These are phyloP conservation scores for Talaromyces sp. DNA, from an alignment of 2,329 filamentous ascomycete genomes.

Conservation along the genomic window DNA sequence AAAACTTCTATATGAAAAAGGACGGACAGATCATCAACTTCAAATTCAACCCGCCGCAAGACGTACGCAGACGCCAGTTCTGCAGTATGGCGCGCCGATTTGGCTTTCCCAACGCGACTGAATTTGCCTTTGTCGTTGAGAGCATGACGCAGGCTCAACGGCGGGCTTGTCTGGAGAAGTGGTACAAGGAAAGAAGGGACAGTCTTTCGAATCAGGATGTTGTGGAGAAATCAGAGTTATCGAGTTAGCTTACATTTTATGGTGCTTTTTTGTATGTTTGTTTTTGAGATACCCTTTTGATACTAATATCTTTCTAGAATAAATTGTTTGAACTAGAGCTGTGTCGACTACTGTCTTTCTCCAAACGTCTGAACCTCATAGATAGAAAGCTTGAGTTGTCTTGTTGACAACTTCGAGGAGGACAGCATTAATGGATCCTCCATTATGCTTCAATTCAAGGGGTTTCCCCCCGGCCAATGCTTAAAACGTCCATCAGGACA, in stretches of 20 bases:
- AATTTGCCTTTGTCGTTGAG: slow-evolving; percentile 88
- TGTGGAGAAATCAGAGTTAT: not conserved
- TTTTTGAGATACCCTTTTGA: not conserved
- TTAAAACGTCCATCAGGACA: too few species aligned
- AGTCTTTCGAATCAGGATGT: slow-evolving; percentile 23
- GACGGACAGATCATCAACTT: slow-evolving; percentile 46
- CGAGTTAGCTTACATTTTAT: not conserved
- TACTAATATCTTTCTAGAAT: not conserved
- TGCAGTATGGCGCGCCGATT: slow-evolving; percentile 81
- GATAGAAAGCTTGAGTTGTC: too few species aligned
- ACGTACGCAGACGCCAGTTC: slow-evolving; percentile 76
- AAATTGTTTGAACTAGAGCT: too few species aligned
- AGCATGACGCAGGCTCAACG: slow-evolving; percentile 81
- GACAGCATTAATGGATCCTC: too few species aligned
- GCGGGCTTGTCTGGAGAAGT: slow-evolving; percentile 69
- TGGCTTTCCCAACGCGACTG: slow-evolving; percentile 68
- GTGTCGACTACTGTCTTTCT: too few species aligned
- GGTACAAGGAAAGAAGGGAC: slow-evolving; percentile 66
- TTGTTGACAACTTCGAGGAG: too few species aligned
- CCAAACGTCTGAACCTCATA: too few species aligned
- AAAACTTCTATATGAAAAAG: slow-evolving; percentile 10
- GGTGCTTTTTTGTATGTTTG: not conserved
- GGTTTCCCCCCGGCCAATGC: too few species aligned
- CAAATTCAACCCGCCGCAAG: slow-evolving; percentile 66
- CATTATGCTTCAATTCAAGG: too few species aligned